Evolutionary conservation across 306 rosid species (phyloP).

Genomic region (Acacia acuminata): DNA sequence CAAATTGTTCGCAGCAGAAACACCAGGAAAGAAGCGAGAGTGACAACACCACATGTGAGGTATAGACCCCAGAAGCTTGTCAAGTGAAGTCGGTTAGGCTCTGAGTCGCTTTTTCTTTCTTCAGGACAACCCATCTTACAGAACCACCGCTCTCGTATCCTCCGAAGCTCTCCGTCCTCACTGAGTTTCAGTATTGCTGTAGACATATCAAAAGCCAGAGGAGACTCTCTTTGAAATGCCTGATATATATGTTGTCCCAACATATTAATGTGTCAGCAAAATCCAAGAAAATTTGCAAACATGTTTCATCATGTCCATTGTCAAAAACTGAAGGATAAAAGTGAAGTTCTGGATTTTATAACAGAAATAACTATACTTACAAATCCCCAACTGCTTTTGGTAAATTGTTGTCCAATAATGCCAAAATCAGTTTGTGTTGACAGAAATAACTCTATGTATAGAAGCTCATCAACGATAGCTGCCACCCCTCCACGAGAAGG

Average conservation of each 20-base stretch:
- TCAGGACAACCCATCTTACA: slow-evolving; percentile 81
- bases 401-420: slow-evolving; percentile 80
- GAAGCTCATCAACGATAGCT: slow-evolving; percentile 88
- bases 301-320: slow-evolving; percentile 16
- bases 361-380: slow-evolving; percentile 58
- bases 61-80: slow-evolving; percentile 92
- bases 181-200: slow-evolving; percentile 85
- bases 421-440: slow-evolving; percentile 72
- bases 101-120: slow-evolving; percentile 45
- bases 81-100: slow-evolving; percentile 67
- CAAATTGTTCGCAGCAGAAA: slow-evolving; percentile 57
- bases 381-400: slow-evolving; percentile 95
- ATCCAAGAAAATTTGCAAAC: slow-evolving; percentile 5
- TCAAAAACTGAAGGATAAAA: slow-evolving; percentile 4
- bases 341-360: slow-evolving; percentile 2
- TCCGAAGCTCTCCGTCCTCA: slow-evolving; percentile 78
- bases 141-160: slow-evolving; percentile 71
- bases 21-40: slow-evolving; percentile 47
- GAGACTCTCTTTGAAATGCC: slow-evolving; percentile 92
- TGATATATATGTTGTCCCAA: slow-evolving; percentile 33
- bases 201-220: slow-evolving; percentile 86
- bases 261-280: slow-evolving; percentile 33
- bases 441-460: slow-evolving; percentile 78
- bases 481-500: slow-evolving; percentile 85
- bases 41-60: slow-evolving; percentile 54